These are phyloP conservation scores for Chaetoscypha palmicola DNA, from an alignment of 2,329 filamentous ascomycete species.

Conservation along the genomic window DNA sequence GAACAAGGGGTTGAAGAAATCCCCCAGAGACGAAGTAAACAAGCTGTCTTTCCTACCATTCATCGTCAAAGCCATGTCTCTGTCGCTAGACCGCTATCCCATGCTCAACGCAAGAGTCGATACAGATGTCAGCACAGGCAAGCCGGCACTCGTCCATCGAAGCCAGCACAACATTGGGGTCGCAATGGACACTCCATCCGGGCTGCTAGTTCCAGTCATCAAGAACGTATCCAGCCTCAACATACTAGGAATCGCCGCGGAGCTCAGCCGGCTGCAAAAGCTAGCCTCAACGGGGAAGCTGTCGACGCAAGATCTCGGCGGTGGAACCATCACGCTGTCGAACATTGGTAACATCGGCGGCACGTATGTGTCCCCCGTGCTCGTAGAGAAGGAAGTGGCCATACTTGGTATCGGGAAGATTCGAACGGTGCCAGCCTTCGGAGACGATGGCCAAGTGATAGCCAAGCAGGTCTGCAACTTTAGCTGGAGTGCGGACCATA, in stretches of 20 bases:
- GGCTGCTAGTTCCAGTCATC: conserved; percentile 86
- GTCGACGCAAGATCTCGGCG: conserved; percentile 64
- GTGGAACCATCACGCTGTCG: conserved; percentile 89
- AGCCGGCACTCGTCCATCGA: conserved; percentile 71
- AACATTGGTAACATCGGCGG: conserved; percentile 96
- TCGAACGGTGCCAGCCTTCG: conserved; percentile 74
- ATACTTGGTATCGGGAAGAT: conserved; percentile 85
- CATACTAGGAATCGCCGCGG: conserved; percentile 69
- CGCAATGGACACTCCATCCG: conserved; percentile 86
- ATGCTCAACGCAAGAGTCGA: conserved; percentile 85
- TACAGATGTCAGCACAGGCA: conserved; percentile 42
- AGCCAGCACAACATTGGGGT: conserved; percentile 90
- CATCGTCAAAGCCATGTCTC: conserved; percentile 89
- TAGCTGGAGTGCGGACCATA: conserved; percentile 94
- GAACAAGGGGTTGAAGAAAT: conserved; percentile 52
- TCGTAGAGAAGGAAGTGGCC: conserved; percentile 83
- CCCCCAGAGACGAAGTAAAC: conserved; percentile 36
- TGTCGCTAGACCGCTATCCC: conserved; percentile 74
- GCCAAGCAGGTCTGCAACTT: conserved; percentile 79
- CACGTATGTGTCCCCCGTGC: conserved; percentile 83
- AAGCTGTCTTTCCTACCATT: conserved; percentile 90
- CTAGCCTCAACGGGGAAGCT: conserved; percentile 72
- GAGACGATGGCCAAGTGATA: conserved; percentile 47
- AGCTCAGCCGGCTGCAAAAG: conserved; percentile 65
- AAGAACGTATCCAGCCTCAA: conserved; percentile 72